A percentile compares a stretch with the other conserved stretches of the same genome.
Evolutionary conservation across 345 rosid genomes (phyloP).

Genomic region (Hibiscus trionum): DNA sequence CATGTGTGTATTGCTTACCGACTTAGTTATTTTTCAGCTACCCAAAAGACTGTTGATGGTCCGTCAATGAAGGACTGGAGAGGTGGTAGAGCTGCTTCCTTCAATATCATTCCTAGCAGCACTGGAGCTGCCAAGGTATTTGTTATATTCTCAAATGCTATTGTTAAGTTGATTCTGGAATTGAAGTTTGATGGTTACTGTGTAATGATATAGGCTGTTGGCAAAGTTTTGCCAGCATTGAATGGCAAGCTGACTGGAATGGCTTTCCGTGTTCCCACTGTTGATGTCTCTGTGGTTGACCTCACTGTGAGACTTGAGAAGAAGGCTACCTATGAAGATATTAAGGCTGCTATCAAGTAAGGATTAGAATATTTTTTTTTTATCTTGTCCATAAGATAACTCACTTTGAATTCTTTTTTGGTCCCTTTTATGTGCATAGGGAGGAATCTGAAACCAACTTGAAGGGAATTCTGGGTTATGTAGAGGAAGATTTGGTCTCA

Average conservation of each 20-base stretch:
- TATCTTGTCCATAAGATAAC: background rate
- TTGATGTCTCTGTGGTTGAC: conserved; percentile 69
- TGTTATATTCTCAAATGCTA: background rate
- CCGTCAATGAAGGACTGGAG: conserved; percentile 83
- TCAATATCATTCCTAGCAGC: conserved; percentile 68
- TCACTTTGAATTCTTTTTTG: background rate
- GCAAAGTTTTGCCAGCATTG: conserved; percentile 51
- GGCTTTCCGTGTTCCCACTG: conserved; percentile 72
- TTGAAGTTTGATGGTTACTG: background rate
- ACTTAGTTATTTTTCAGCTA: conserved; percentile 25
- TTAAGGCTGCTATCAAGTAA: conserved; percentile 57
- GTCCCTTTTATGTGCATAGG: conserved; percentile 21
- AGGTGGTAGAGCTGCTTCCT: conserved; percentile 74
- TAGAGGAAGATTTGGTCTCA: conserved; percentile 53
- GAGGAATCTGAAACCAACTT: conserved; percentile 42
- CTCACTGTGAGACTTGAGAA: conserved; percentile 63
- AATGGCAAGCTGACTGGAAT: conserved; percentile 65
- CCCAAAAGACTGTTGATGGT: conserved; percentile 71
- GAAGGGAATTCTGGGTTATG: conserved; percentile 68
- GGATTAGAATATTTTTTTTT: background rate
- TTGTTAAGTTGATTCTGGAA: background rate
- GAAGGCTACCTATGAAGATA: conserved; percentile 45
- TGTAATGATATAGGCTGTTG: conserved; percentile 41
- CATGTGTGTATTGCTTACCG: background rate
- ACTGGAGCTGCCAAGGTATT: conserved; percentile 72